Evolutionary conservation across 2,329 filamentous ascomycete genomes (phyloP), one percentile per base, ranked within the genome.

Genomic region (Sporothrix sp.): DNA sequence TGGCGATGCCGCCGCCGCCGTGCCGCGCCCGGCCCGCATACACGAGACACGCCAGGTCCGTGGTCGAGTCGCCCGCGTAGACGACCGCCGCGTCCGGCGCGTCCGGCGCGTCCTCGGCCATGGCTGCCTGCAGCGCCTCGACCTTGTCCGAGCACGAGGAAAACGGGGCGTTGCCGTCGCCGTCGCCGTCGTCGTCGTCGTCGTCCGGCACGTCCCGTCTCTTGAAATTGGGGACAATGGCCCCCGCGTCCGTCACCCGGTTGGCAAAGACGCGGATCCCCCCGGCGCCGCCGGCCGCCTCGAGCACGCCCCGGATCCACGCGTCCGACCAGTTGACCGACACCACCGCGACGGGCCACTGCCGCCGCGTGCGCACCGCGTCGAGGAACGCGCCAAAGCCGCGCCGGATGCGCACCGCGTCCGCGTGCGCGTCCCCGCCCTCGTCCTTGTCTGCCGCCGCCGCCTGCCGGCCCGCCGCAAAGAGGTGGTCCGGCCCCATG

Each of bases 1-100:
- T 66, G 37, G 74, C 69, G 20, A 79, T 62, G 4, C 75, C 77
- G 30, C 53, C 52, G 55, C 42, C 6, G 64, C 62, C 2, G 60
- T 11, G 28, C 16, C 39, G 16, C 4, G 28, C 4, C n/a, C 21
- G 25, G 28, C 38, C 48, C 3, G 57, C 54, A 1, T 28, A 21
- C 1, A 77, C 56, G 33, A 81, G 61, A 52, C 76, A 80, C 58
- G 73, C 70, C 51, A 80, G 61, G 59, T 81, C 77, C 2, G 76
- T 79, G 2, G 69, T 68, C 25, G 76, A 78, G 59, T 81, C 77
- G 7, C 77, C 77, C 59, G 79, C 71, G 62, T 80, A 81, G n/a
- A 76, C 60, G n/a, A 52, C 40, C 1, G 52, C 35, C 27, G 28
- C 37, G 28, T 23, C 20, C 7, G 30, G 13, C 6, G n/a, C n/a